Conservation (phyloP, 1,139 yeast genomes). For the Ogataea hybrid region DNA sequence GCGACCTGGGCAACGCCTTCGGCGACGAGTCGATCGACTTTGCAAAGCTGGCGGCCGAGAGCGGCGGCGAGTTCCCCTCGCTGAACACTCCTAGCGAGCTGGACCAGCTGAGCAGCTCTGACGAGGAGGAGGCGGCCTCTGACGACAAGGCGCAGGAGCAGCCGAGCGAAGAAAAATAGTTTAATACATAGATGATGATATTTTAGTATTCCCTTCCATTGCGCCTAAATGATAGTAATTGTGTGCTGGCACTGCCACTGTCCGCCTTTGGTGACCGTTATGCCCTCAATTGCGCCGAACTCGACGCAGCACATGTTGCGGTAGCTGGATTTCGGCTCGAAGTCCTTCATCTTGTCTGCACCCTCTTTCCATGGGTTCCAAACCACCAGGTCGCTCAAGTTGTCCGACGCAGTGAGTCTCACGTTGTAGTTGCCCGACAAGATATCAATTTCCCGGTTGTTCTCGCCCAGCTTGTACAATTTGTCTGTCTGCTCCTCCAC, state of each 20-base stretch:
- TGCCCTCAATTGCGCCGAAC: constrained; percentile 76
- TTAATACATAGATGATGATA: constrained; percentile 1
- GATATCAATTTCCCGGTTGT: constrained; percentile 11
- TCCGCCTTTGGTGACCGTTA: constrained; percentile 56
- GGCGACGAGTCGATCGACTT: constrained; percentile 25
- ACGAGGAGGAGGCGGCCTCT: constrained; percentile 30
- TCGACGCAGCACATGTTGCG: constrained; percentile 85
- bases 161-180: constrained; percentile 5
- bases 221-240: constrained; percentile 24
- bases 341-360: constrained; percentile 74
- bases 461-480: constrained; percentile 8
- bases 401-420: constrained; percentile 56
- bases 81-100: constrained; percentile 13
- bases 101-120: constrained; percentile 28
- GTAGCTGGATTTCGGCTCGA: constrained; percentile 77
- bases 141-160: constrained; percentile 19
- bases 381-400: constrained; percentile 79
- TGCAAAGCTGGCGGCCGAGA: constrained; percentile 26
- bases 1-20: constrained; percentile 25
- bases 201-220: background rate
- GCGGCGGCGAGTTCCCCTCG: constrained; percentile 24
- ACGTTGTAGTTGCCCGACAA: constrained; percentile 54
- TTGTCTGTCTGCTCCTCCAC: constrained; percentile 77
- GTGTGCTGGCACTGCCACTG: constrained; percentile 67
- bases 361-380: constrained; percentile 95